Percentiles rank a stretch among this genome's conserved stretches.
Conservation (phyloP, 768 basidiomycete species). For the Austroboletus eburneus region DNA sequence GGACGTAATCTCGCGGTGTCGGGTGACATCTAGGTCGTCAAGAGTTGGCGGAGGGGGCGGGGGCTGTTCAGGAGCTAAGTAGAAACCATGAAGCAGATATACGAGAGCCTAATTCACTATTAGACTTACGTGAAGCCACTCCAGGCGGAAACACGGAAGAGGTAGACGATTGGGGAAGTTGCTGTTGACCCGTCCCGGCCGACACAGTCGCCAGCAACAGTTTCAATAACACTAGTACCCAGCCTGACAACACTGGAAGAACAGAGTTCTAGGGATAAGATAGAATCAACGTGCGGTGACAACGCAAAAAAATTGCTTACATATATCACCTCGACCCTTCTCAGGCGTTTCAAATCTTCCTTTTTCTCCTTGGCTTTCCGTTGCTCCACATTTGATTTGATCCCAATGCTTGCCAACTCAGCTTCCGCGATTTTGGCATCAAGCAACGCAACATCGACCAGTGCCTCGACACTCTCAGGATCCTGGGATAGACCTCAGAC, state of each 20-base stretch:
- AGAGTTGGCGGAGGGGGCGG: constrained; percentile 66
- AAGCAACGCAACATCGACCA: constrained; percentile 68
- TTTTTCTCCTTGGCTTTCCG: constrained; percentile 62
- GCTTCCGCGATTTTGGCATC: constrained; percentile 74
- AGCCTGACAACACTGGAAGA: constrained; percentile 79
- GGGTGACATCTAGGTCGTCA: constrained; percentile 89
- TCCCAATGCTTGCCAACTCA: constrained; percentile 45
- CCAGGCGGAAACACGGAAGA: constrained; percentile 71
- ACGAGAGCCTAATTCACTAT: not conserved
- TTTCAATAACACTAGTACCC: constrained; percentile 92
- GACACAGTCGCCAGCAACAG: constrained; percentile 90
- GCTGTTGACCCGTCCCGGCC: constrained; percentile 55
- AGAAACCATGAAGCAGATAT: constrained; percentile 3
- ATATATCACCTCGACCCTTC: constrained; percentile 90
- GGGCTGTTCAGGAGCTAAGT: constrained; percentile 56
- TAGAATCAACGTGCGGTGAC: not conserved
- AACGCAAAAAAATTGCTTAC: constrained; percentile 43
- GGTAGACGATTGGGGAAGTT: constrained; percentile 61
- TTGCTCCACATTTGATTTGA: constrained; percentile 48
- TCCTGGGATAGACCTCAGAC: constrained; percentile 39
- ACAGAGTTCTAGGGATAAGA: constrained; percentile 59
- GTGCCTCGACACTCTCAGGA: constrained; percentile 54
- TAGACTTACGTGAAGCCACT: constrained; percentile 55
- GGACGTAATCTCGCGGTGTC: constrained; percentile 95
- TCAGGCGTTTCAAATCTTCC: constrained; percentile 82